A percentile compares a stretch with the other conserved stretches of the same genome.
Conservation (phyloP, 345 rosid genomes). For the Clausena lansium region DNA sequence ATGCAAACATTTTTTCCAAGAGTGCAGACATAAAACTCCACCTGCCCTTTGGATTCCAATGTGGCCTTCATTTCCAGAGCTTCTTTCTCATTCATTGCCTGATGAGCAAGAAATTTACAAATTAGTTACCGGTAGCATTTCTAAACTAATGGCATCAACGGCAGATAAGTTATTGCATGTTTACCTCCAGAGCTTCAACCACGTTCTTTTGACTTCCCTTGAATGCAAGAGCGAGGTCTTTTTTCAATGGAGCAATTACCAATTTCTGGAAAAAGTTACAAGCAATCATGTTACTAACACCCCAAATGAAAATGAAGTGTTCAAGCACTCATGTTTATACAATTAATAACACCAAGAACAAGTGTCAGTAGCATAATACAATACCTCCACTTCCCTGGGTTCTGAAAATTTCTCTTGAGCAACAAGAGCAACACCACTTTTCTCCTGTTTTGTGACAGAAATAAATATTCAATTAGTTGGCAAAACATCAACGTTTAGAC, state of each 20-base stretch:
- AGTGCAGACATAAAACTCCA: slow-evolving; percentile 68
- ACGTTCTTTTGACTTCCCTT: slow-evolving; percentile 78
- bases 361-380: neutral
- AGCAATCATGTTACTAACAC: neutral
- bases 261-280: slow-evolving; percentile 52
- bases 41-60: slow-evolving; percentile 79
- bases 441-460: slow-evolving; percentile 53
- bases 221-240: slow-evolving; percentile 84
- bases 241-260: slow-evolving; percentile 70
- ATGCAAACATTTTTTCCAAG: slow-evolving; percentile 59
- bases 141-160: neutral
- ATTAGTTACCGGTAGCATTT: neutral
- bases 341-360: neutral
- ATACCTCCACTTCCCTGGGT: slow-evolving; percentile 95
- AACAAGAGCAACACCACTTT: slow-evolving; percentile 75
- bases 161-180: neutral
- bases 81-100: slow-evolving; percentile 92
- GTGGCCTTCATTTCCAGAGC: slow-evolving; percentile 81
- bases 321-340: neutral
- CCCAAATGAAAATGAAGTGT: neutral
- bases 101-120: neutral
- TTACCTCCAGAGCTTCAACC: slow-evolving; percentile 79
- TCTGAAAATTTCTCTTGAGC: slow-evolving; percentile 83
- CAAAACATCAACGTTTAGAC: neutral
- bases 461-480: slow-evolving; percentile 4